Percentiles rank a stretch among this genome's conserved stretches.
Conservation (phyloP, 2,329 filamentous ascomycete species). For the Fusarium acutatum region DNA sequence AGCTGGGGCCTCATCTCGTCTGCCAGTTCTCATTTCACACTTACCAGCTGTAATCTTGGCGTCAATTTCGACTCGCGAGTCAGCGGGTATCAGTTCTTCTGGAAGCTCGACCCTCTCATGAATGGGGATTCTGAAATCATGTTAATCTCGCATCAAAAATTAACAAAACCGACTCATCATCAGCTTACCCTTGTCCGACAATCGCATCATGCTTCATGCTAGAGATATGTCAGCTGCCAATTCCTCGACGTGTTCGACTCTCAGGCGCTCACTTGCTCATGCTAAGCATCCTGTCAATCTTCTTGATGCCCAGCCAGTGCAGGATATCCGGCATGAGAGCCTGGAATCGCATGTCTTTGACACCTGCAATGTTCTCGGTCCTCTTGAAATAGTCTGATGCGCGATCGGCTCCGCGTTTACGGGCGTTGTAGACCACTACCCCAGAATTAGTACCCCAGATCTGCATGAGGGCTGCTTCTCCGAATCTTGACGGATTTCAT, state of each 20-base stretch:
- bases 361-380: slow-evolving; percentile 97
- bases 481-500: not conserved
- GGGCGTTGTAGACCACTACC: slow-evolving; percentile 76
- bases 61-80: slow-evolving; percentile 97
- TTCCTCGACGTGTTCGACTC: slow-evolving; percentile 9
- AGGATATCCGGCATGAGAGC: slow-evolving; percentile 97
- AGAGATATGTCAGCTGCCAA: slow-evolving; percentile 41
- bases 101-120: slow-evolving; percentile 91
- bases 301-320: slow-evolving; percentile 97
- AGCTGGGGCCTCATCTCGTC: slow-evolving; percentile 3
- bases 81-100: slow-evolving; percentile 90
- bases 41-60: slow-evolving; percentile 95
- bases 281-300: slow-evolving; percentile 97
- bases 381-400: slow-evolving; percentile 95
- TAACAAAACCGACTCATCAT: not conserved
- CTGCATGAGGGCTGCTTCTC: not conserved
- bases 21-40: slow-evolving; percentile 49
- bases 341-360: slow-evolving; percentile 98
- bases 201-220: slow-evolving; percentile 94
- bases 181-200: slow-evolving; percentile 75
- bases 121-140: slow-evolving; percentile 73
- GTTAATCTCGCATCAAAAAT: slow-evolving; percentile 21
- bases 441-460: slow-evolving; percentile 31
- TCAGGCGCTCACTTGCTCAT: slow-evolving; percentile 85
- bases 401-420: slow-evolving; percentile 79